Conservation (phyloP, 805 yeast species). For the Pichia heedii region DNA sequence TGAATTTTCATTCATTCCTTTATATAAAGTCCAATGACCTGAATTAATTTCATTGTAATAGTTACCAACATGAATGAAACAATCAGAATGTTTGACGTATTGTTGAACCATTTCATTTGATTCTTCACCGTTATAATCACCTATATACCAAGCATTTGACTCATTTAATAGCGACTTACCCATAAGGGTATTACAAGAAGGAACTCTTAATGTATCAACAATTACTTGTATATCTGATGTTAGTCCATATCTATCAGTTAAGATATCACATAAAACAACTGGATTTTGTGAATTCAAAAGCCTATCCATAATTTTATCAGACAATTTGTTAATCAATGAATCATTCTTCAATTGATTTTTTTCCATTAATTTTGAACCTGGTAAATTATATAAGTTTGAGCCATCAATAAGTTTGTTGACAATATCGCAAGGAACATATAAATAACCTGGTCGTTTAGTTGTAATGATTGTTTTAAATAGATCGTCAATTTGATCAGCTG, state of each 20-base stretch:
- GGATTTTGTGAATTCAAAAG: conserved; percentile 51
- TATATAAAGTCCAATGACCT: conserved; percentile 48
- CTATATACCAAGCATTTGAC: conserved; percentile 51
- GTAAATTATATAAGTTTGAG: conserved; percentile 16
- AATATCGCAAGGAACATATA: conserved; percentile 69
- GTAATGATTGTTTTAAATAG: conserved; percentile 48
- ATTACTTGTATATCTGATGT: conserved; percentile 39
- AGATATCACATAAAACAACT: conserved; percentile 60
- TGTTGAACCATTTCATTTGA: conserved; percentile 40
- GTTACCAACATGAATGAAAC: conserved; percentile 64
- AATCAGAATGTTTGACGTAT: conserved; percentile 50
- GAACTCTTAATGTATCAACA: conserved; percentile 40
- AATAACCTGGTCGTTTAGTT: conserved; percentile 70
- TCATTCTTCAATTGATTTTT: conserved; percentile 17
- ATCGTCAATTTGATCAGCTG: conserved; percentile 56
- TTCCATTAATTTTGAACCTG: conserved; percentile 15
- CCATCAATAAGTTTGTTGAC: conserved; percentile 36
- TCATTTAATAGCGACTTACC: conserved; percentile 75
- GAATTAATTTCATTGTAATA: conserved; percentile 59
- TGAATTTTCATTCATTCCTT: conserved; percentile 32
- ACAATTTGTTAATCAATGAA: conserved; percentile 12
- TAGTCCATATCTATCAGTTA: conserved; percentile 53
- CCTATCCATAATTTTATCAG: conserved; percentile 36
- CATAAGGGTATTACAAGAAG: conserved; percentile 51
- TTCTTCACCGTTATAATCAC: conserved; percentile 60